Evolutionary conservation across 495 filamentous ascomycete species (phyloP).

Genomic region (Baudoinia panamericana): DNA sequence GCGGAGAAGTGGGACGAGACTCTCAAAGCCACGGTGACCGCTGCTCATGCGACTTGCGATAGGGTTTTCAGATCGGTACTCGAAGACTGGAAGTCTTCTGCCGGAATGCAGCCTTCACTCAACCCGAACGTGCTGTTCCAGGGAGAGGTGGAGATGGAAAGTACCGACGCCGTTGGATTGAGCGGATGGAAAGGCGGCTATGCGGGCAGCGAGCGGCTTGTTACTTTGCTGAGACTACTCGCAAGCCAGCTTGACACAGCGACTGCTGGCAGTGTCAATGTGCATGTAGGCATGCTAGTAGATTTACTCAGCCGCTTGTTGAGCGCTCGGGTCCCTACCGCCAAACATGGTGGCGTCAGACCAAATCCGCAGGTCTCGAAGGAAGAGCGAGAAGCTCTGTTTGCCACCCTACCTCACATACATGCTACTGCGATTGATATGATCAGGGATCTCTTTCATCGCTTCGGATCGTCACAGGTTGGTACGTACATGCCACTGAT

Average conservation of each 20-base stretch:
- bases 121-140: slow-evolving; percentile 7
- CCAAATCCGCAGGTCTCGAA: slow-evolving; percentile 46
- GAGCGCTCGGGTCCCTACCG: slow-evolving; percentile 39
- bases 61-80: slow-evolving; percentile 60
- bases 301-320: slow-evolving; percentile 56
- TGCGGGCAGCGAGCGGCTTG: slow-evolving; percentile 54
- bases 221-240: slow-evolving; percentile 44
- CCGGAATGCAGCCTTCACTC: slow-evolving; percentile 22
- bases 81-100: slow-evolving; percentile 63
- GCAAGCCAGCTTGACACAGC: slow-evolving; percentile 42
- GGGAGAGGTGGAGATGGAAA: slow-evolving; percentile 30
- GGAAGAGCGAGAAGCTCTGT: slow-evolving; percentile 66
- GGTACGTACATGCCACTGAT: slow-evolving; percentile 46
- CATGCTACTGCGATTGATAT: slow-evolving; percentile 55
- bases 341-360: slow-evolving; percentile 1
- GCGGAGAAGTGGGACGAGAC: slow-evolving; percentile 60
- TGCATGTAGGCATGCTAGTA: slow-evolving; percentile 51
- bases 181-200: slow-evolving; percentile 57
- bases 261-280: slow-evolving; percentile 45
- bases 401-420: slow-evolving; percentile 55
- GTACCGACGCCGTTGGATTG: slow-evolving; percentile 39
- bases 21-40: slow-evolving; percentile 43
- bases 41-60: slow-evolving; percentile 54
- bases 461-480: slow-evolving; percentile 40
- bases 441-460: slow-evolving; percentile 37